Percentiles rank a stretch among this genome's conserved stretches.
Conservation (phyloP, 1,139 yeast species). For the Suhomyces maxii region DNA sequence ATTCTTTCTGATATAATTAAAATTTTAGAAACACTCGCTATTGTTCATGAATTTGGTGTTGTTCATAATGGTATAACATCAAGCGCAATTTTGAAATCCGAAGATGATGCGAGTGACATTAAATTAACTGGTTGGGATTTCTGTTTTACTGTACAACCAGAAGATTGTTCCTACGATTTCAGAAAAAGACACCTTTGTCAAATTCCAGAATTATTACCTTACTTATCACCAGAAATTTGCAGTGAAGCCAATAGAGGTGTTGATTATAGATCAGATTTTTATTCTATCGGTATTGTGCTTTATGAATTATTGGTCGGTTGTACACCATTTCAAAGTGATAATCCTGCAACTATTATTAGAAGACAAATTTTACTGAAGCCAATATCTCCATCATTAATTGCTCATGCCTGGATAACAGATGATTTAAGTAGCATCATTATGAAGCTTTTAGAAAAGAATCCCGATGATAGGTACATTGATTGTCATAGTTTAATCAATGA, state of each 20-base stretch:
- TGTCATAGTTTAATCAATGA: constrained; percentile 42
- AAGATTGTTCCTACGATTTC: constrained; percentile 40
- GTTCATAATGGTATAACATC: constrained; percentile 54
- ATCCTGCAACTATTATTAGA: constrained; percentile 40
- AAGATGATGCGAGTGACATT: constrained; percentile 32
- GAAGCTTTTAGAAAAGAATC: constrained; percentile 46
- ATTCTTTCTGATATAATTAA: constrained; percentile 35
- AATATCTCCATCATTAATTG: constrained; percentile 37
- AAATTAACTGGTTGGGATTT: constrained; percentile 54
- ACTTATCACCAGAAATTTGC: constrained; percentile 54
- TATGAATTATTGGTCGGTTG: constrained; percentile 50
- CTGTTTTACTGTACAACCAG: constrained; percentile 44
- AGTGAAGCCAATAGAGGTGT: constrained; percentile 42
- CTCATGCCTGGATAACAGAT: constrained; percentile 36
- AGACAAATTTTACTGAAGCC: constrained; percentile 48
- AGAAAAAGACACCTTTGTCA: constrained; percentile 28
- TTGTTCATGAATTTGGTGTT: constrained; percentile 44
- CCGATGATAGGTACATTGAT: constrained; percentile 42
- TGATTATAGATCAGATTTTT: constrained; percentile 53
- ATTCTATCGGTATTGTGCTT: constrained; percentile 51
- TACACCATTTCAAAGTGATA: constrained; percentile 46
- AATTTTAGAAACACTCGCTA: constrained; percentile 35
- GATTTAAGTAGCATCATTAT: constrained; percentile 42
- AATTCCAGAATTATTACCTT: constrained; percentile 45
- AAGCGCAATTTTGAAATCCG: constrained; percentile 33